A percentile compares a stretch with the other conserved stretches of the same genome.
Evolutionary conservation across 1,284 basidiomycete species (phyloP).

Genomic region (Sanghuangporus sanghuang): DNA sequence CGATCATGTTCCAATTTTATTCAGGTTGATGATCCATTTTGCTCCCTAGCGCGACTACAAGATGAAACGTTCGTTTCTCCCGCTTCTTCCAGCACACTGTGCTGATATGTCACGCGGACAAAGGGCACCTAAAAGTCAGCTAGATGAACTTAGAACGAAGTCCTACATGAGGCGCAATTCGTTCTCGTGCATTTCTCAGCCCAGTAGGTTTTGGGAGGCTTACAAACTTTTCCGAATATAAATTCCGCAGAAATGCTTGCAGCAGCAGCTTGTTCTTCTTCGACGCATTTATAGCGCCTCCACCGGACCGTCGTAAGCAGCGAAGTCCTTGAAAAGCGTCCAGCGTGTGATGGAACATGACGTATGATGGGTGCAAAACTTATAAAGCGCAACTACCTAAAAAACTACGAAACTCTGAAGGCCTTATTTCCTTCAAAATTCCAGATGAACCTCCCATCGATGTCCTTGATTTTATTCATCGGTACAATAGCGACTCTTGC

Average conservation of each 20-base stretch:
- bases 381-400: neutral
- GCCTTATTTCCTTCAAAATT: neutral
- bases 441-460: neutral
- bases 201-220: too few relatives aligned
- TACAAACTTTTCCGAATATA: too few relatives aligned
- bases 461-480: neutral
- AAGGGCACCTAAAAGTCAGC: too few relatives aligned
- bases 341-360: neutral
- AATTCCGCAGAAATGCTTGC: too few relatives aligned
- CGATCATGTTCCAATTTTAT: neutral
- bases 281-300: neutral
- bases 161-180: too few relatives aligned
- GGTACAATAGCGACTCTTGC: neutral
- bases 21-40: neutral
- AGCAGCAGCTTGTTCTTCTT: neutral
- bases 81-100: too few relatives aligned
- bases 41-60: neutral
- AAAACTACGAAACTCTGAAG: neutral
- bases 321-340: neutral
- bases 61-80: too few relatives aligned
- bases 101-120: too few relatives aligned
- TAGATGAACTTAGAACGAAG: too few relatives aligned
- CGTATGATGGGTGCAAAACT: neutral
- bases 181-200: too few relatives aligned
- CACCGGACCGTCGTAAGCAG: neutral